Evolutionary conservation across 306 rosid species (phyloP), one percentile per base, ranked within the genome.

Genomic region (Carpinus fangiana): DNA sequence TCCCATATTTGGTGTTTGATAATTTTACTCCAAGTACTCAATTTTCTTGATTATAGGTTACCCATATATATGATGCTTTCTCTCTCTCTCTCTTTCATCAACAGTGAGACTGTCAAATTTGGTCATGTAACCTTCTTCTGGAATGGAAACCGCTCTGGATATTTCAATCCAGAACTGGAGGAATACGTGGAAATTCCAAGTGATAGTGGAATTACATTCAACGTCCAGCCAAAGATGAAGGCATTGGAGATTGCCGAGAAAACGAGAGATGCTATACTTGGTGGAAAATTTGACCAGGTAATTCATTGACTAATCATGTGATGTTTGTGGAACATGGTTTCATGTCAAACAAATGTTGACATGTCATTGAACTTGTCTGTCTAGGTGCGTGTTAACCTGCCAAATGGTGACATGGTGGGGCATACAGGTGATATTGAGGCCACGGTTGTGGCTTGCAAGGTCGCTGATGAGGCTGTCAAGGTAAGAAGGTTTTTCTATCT

Each of bases 101-200:
- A 80, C 90, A 96, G 99, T 64, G 99, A 96, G 87, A 96, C 99
- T 73, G 99, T 96, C 52, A 96, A 96, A 62, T 96, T 96, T 77
- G 99, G 99, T 57, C 99, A 96, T 43, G 99, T 96, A 79, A 96
- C 99, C 46, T 93, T 96, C 87, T 93, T 96, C 88, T 96, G 99
- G 99, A 96, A 96, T 43, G 99, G 99, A 64, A 96, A 93, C 78
- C 98, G 98, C 21, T 91, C 99, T 74, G 99, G 99, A 56, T 96
- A 73, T 82, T 96, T 96, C 57, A 87, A 93, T 23, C 2, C 75
- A 64, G 76, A 89, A 43, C 50, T 96, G 93, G 99, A 96, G 79
- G 88, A 93, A 48, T 96, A 96, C 73, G 94, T 93, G 41, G 97
- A 96, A 90, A 78, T 96, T 82, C 99, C 98, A 67, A 93, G 99